Evolutionary conservation across 2,329 filamentous ascomycete species (phyloP).

Genomic region (Massarina eburnea): DNA sequence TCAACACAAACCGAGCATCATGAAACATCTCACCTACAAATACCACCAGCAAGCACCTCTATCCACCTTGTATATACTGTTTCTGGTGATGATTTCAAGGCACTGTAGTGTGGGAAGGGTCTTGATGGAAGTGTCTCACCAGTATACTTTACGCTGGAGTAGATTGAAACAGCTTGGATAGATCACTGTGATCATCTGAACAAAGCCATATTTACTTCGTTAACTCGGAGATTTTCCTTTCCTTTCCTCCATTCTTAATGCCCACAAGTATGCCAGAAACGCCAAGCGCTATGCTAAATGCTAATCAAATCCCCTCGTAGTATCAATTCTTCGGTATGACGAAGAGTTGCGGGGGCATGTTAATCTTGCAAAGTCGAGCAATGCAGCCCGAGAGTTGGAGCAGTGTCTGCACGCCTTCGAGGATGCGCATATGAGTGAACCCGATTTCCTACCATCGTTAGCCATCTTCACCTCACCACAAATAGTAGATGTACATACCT

Average conservation of each 20-base stretch:
- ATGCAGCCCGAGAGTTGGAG: conserved; percentile 92
- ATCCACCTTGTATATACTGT: no score
- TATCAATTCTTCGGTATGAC: conserved; percentile 39
- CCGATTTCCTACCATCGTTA: conserved; percentile 72
- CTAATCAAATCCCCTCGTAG: conserved; percentile 4
- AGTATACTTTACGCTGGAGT: no score
- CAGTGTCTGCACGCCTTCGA: conserved; percentile 96
- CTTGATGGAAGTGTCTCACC: no score
- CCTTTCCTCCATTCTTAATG: neutral
- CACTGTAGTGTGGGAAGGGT: no score
- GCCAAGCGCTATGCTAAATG: conserved; percentile 40
- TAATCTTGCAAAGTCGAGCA: conserved; percentile 87
- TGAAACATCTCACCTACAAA: no score
- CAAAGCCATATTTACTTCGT: no score
- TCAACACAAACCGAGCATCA: no score
- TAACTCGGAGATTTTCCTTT: no score
- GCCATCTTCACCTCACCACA: neutral
- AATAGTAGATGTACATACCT: conserved; percentile 38
- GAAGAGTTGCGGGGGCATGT: conserved; percentile 91
- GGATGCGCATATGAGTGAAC: conserved; percentile 97
- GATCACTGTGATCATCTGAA: no score
- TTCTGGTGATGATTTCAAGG: no score
- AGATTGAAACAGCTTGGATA: no score
- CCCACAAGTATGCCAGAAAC: conserved; percentile 6
- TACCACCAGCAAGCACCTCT: no score